Conservation (phyloP, 345 rosid species). For the Boechera stricta region DNA sequence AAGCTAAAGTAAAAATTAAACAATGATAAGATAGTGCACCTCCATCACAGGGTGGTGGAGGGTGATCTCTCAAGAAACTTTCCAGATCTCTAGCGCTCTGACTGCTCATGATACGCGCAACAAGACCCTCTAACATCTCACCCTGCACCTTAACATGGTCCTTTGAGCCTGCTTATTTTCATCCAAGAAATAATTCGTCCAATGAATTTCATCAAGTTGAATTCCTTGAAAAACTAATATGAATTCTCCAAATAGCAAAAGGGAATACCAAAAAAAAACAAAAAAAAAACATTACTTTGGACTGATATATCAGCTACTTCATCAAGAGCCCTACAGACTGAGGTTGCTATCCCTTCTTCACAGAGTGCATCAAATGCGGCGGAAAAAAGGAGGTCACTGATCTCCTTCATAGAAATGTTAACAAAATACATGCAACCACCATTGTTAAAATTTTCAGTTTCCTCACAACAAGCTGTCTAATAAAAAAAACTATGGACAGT, state of each 20-base stretch:
- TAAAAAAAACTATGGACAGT: neutral
- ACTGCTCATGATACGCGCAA: conserved; percentile 86
- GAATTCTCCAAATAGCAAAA: neutral
- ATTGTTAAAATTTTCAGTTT: conserved; percentile 15
- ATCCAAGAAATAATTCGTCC: conserved; percentile 21
- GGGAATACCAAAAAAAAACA: neutral
- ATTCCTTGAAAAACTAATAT: conserved; percentile 14
- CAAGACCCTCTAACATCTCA: conserved; percentile 96
- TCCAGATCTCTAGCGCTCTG: conserved; percentile 80
- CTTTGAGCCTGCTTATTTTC: conserved; percentile 63
- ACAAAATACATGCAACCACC: conserved; percentile 31
- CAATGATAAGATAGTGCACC: conserved; percentile 52
- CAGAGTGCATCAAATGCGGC: conserved; percentile 85
- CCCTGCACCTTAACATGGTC: conserved; percentile 89
- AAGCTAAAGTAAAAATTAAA: conserved; percentile 7
- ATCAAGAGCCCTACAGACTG: conserved; percentile 91
- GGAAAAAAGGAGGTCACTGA: conserved; percentile 85
- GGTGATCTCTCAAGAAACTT: conserved; percentile 70
- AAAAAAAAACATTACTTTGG: conserved; percentile 58
- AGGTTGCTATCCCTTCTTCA: conserved; percentile 92
- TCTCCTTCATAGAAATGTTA: conserved; percentile 61
- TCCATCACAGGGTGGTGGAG: conserved; percentile 67
- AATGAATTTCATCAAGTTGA: neutral
- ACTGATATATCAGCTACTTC: conserved; percentile 93
- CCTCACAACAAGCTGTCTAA: neutral